These are phyloP conservation scores for Paecilomyces fulvus DNA, from an alignment of 2,329 filamentous ascomycete genomes.

Conservation along the genomic window DNA sequence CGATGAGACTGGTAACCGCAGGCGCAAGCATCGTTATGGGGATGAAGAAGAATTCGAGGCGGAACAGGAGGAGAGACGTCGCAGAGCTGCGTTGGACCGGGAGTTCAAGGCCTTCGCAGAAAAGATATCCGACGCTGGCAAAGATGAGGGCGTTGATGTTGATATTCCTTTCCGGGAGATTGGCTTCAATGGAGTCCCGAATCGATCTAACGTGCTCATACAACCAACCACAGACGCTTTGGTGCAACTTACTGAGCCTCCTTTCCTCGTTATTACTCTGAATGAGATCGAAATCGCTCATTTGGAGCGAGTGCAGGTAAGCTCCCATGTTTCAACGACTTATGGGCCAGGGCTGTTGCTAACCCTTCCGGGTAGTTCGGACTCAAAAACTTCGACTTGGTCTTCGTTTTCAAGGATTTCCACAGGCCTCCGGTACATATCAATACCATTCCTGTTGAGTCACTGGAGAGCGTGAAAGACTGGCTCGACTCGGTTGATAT, in stretches of 20 bases:
- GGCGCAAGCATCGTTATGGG: constrained; percentile 93
- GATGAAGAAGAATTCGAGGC: constrained; percentile 99
- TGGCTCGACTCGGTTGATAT: constrained; percentile 96
- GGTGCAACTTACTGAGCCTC: constrained; percentile 92
- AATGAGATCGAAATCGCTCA: constrained; percentile 96
- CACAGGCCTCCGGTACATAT: constrained; percentile 82
- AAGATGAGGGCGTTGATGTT: constrained; percentile 81
- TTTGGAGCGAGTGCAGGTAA: constrained; percentile 73
- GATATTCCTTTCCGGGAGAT: constrained; percentile 96
- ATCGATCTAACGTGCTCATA: constrained; percentile 89
- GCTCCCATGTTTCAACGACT: constrained; percentile 1
- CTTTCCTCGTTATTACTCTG: constrained; percentile 90
- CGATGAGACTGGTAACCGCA: constrained; percentile 95
- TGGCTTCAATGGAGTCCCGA: constrained; percentile 92
- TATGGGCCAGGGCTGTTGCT: constrained; percentile 10
- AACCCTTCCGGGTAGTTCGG: constrained; percentile 58
- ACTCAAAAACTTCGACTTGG: constrained; percentile 97
- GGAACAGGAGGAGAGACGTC: constrained; percentile 90
- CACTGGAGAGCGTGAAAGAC: constrained; percentile 90
- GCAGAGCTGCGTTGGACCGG: constrained; percentile 84
- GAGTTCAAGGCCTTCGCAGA: constrained; percentile 95
- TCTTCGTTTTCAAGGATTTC: constrained; percentile 98
- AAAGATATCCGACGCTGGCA: constrained; percentile 93
- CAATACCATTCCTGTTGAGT: constrained; percentile 96
- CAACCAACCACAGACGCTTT: constrained; percentile 95